phyloP scores from a whole-genome alignment of 2,329 filamentous ascomycete genomes.

The Paramyrothecium roridum region DNA sequence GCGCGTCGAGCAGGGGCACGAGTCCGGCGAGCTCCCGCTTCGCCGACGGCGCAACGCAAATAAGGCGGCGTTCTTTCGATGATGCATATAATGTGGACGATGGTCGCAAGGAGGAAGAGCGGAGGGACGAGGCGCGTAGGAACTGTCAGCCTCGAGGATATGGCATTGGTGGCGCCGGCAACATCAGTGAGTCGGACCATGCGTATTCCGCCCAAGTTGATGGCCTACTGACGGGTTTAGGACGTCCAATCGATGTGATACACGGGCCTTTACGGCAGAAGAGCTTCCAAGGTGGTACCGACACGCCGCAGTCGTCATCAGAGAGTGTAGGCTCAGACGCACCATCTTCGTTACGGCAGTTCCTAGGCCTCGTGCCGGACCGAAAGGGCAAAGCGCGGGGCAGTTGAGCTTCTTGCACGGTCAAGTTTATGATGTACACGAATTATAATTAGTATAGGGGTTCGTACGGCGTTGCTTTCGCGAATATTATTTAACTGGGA shows the following conservation, averaged over 20 bases:
- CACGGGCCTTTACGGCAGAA: slow-evolving; percentile 10
- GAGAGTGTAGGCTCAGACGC: too few species aligned
- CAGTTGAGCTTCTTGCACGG: too few species aligned
- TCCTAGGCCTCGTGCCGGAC: too few species aligned
- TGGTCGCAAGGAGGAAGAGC: slow-evolving; percentile 14
- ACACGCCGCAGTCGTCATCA: too few species aligned
- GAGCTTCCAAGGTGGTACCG: too few species aligned
- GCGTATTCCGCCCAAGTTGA: not conserved
- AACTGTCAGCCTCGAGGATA: slow-evolving; percentile 31
- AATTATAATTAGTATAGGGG: too few species aligned
- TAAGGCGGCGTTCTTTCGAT: slow-evolving; percentile 7
- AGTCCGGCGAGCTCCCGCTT: not conserved
- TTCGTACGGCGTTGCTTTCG: too few species aligned
- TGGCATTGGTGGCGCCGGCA: slow-evolving; percentile 35
- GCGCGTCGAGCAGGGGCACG: not conserved
- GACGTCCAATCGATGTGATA: slow-evolving; percentile 17
- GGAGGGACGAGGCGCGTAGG: slow-evolving; percentile 20
- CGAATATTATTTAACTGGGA: too few species aligned
- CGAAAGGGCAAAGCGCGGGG: too few species aligned
- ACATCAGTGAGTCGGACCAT: slow-evolving; percentile 27
- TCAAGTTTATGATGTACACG: too few species aligned
- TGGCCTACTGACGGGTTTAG: slow-evolving; percentile 7
- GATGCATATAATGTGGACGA: slow-evolving; percentile 5
- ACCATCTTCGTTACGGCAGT: too few species aligned
- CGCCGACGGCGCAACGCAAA: not conserved